Evolutionary conservation across 345 rosid genomes (phyloP).

Genomic region (Tarenaya hassleriana): DNA sequence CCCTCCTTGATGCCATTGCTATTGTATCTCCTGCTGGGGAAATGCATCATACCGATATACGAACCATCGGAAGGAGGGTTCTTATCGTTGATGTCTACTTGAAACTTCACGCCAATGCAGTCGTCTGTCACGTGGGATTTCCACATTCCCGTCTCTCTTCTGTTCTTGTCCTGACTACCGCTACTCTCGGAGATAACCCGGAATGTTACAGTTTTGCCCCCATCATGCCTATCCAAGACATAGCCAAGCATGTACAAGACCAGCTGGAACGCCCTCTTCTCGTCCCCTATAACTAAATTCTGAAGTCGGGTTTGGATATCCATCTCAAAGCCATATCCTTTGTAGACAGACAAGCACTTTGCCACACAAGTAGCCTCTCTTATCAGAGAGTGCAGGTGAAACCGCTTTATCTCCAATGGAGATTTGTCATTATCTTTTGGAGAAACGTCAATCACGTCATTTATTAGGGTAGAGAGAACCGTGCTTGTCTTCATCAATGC

Average conservation of each 20-base stretch:
- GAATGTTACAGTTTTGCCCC: slow-evolving; percentile 49
- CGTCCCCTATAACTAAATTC: slow-evolving; percentile 56
- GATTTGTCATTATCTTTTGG: slow-evolving; percentile 54
- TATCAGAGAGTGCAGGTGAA: slow-evolving; percentile 44
- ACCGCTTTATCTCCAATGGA: slow-evolving; percentile 37
- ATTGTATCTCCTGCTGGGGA: slow-evolving; percentile 35
- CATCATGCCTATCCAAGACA: slow-evolving; percentile 50
- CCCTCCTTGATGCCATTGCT: slow-evolving; percentile 54
- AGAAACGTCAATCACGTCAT: slow-evolving; percentile 59
- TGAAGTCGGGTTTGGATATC: slow-evolving; percentile 59
- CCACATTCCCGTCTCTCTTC: slow-evolving; percentile 45
- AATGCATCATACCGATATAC: slow-evolving; percentile 23
- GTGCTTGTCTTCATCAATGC: slow-evolving; percentile 56
- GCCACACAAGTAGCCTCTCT: slow-evolving; percentile 66
- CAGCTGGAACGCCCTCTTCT: not conserved
- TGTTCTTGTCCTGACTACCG: slow-evolving; percentile 45
- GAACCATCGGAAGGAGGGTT: slow-evolving; percentile 38
- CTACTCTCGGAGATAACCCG: slow-evolving; percentile 44
- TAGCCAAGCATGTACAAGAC: slow-evolving; percentile 6
- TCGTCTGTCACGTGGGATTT: slow-evolving; percentile 42
- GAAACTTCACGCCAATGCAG: slow-evolving; percentile 51
- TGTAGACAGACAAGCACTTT: slow-evolving; percentile 54
- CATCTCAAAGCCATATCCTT: slow-evolving; percentile 44
- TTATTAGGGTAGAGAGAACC: slow-evolving; percentile 53
- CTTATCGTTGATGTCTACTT: slow-evolving; percentile 53